A percentile compares a stretch with the other conserved stretches of the same genome.
phyloP scores from a whole-genome alignment of 306 rosid genomes.

The Sechiopsis laciniata region DNA sequence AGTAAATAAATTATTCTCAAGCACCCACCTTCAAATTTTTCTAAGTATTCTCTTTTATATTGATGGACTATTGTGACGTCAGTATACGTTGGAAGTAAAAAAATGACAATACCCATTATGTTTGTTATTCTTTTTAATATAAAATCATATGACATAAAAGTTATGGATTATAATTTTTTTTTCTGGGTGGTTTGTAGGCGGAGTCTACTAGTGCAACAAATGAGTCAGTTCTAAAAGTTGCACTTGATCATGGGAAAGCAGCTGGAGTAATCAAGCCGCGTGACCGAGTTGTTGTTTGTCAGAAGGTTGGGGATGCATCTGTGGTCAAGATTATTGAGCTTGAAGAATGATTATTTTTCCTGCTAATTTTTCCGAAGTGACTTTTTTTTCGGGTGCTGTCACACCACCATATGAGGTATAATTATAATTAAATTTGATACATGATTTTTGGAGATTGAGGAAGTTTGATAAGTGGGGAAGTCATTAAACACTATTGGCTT shows the following conservation, averaged over 20 bases:
- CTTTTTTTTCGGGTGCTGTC: not conserved
- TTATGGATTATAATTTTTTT: not conserved
- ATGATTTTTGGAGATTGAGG: not conserved
- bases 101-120: not conserved
- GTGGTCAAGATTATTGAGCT: conserved; percentile 98
- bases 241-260: conserved; percentile 90
- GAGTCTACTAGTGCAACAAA: conserved; percentile 85
- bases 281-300: conserved; percentile 91
- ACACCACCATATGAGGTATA: conserved; percentile 16
- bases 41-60: too few species aligned
- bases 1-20: too few species aligned
- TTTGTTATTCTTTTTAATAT: not conserved
- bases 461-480: not conserved
- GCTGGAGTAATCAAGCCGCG: conserved; percentile 77
- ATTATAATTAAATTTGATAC: not conserved
- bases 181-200: conserved; percentile 45
- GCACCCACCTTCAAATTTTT: too few species aligned
- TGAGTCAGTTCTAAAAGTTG: conserved; percentile 91
- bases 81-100: too few species aligned
- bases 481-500: not conserved
- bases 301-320: conserved; percentile 93
- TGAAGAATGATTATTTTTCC: conserved; percentile 36
- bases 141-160: too few species aligned
- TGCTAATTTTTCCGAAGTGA: not conserved
- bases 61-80: too few species aligned